phyloP scores from a whole-genome alignment of 108 stramenopile genomes.

The Nannochloropsis oceanica region DNA sequence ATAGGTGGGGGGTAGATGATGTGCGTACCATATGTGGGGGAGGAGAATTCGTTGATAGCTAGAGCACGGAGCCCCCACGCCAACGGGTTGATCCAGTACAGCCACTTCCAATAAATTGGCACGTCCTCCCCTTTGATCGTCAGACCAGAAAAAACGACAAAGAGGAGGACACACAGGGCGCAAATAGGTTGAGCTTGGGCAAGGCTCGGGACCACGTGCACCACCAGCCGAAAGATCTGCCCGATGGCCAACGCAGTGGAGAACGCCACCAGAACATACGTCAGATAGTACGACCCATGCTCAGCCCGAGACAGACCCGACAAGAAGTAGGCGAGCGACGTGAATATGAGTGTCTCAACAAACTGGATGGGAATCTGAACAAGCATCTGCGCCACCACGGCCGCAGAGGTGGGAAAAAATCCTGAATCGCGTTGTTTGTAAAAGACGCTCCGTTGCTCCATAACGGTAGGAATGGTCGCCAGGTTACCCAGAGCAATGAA shows the following conservation, averaged over 20 bases:
- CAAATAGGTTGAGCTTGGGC: slow-evolving; percentile 21
- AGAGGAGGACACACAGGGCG: slow-evolving; percentile 25
- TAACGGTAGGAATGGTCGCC: slow-evolving; percentile 51
- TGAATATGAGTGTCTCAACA: slow-evolving; percentile 15
- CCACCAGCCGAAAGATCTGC: slow-evolving; percentile 31
- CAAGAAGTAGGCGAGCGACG: slow-evolving; percentile 34
- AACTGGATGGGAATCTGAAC: not conserved
- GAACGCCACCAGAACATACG: slow-evolving; percentile 1
- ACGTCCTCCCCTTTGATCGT: slow-evolving; percentile 23
- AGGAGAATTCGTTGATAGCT: slow-evolving; percentile 16
- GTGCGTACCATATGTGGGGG: not conserved
- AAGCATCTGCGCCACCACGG: slow-evolving; percentile 17
- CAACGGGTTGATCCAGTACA: slow-evolving; percentile 29
- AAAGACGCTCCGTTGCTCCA: slow-evolving; percentile 48
- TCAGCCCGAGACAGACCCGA: slow-evolving; percentile 7
- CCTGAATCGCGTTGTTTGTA: slow-evolving; percentile 69
- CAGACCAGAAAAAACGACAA: slow-evolving; percentile 42
- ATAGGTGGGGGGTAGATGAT: not conserved
- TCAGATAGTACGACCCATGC: slow-evolving; percentile 1
- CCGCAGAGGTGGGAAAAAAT: slow-evolving; percentile 60
- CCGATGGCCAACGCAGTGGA: slow-evolving; percentile 11
- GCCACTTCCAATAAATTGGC: slow-evolving; percentile 18
- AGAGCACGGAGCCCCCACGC: slow-evolving; percentile 15
- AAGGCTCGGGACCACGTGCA: slow-evolving; percentile 22
- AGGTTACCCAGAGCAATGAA: slow-evolving; percentile 49